phyloP scores from a whole-genome alignment of 169 alveolate genomes.

The Eimeria acervulina region DNA sequence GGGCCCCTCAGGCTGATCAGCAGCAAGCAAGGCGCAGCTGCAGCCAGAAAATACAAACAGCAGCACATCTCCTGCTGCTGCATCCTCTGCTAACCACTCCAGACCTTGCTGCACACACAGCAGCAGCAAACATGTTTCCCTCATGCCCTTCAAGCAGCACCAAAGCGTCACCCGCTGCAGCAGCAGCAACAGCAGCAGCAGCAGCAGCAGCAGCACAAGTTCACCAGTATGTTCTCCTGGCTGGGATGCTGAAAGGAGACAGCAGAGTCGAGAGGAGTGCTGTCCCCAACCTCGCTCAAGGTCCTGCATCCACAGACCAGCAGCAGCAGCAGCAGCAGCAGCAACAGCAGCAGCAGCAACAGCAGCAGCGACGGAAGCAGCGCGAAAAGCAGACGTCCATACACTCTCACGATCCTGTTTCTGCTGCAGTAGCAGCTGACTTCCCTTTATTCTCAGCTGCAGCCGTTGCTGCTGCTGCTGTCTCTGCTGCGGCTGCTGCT shows the following conservation, averaged over 20 bases:
- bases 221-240: no score
- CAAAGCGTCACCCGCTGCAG: no score
- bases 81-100: slow-evolving; percentile 44
- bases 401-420: not conserved
- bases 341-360: not conserved
- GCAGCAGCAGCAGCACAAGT: no score
- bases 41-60: slow-evolving; percentile 55
- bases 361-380: not conserved
- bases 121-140: not conserved
- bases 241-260: no score
- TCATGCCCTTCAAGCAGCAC: no score
- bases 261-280: no score
- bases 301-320: no score
- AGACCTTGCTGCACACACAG: slow-evolving; percentile 34
- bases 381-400: not conserved
- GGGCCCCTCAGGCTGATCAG: slow-evolving; percentile 11
- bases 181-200: no score
- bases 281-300: no score
- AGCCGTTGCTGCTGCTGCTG: not conserved
- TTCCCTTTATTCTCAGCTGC: not conserved
- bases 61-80: slow-evolving; percentile 68
- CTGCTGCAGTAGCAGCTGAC: not conserved
- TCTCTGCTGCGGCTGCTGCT: no score
- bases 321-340: not conserved
- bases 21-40: not conserved